These are phyloP conservation scores for Tricholoma sp. DNA, from an alignment of 768 basidiomycete genomes.

Conservation along the genomic window DNA sequence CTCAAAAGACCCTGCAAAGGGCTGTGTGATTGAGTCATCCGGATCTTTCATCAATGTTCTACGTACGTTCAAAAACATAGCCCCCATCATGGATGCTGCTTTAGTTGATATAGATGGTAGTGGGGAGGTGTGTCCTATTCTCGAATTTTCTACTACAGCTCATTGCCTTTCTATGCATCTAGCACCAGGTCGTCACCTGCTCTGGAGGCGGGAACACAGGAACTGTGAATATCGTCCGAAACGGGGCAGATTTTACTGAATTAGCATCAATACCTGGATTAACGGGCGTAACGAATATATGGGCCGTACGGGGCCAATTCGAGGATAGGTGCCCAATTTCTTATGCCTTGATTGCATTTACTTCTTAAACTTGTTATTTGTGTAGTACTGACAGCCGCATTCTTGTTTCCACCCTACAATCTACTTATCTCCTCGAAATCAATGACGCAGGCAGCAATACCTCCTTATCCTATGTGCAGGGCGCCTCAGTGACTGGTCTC, in stretches of 20 bases:
- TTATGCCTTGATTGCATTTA: constrained; percentile 20
- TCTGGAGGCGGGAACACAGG: constrained; percentile 79
- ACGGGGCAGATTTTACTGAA: constrained; percentile 76
- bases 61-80: constrained; percentile 68
- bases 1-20: constrained; percentile 25
- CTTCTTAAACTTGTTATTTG: constrained; percentile 1
- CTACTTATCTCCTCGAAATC: constrained; percentile 51
- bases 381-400: constrained; percentile 50
- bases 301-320: constrained; percentile 48
- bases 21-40: constrained; percentile 43
- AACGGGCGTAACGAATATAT: constrained; percentile 51
- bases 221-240: constrained; percentile 69
- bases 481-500: constrained; percentile 36
- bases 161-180: background rate
- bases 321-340: constrained; percentile 34
- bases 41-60: constrained; percentile 60
- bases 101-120: constrained; percentile 67
- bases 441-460: constrained; percentile 33
- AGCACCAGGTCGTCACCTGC: constrained; percentile 83
- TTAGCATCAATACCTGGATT: constrained; percentile 55
- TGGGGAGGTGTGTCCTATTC: constrained; percentile 51
- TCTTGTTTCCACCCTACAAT: constrained; percentile 53
- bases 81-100: constrained; percentile 79
- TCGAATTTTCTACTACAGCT: background rate
- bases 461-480: constrained; percentile 34